phyloP scores from a whole-genome alignment of 179 eudicot genomes.

The Vitellaria paradoxa region DNA sequence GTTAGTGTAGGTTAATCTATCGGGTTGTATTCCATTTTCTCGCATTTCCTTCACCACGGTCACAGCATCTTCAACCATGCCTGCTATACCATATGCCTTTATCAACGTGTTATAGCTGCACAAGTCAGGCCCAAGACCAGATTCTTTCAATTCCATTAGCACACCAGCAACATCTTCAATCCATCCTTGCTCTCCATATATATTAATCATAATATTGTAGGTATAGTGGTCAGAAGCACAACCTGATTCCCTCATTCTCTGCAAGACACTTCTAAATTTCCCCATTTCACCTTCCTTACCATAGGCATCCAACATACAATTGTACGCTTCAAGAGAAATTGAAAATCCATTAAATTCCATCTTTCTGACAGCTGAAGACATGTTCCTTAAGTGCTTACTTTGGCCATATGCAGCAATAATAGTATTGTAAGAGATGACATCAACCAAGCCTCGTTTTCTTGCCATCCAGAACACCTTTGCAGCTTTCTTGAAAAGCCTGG shows the following conservation, averaged over 20 bases:
- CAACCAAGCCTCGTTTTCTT: slow-evolving; percentile 62
- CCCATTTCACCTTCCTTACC: slow-evolving; percentile 83
- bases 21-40: slow-evolving; percentile 69
- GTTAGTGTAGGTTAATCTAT: slow-evolving; percentile 63
- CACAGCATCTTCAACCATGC: slow-evolving; percentile 92
- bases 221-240: slow-evolving; percentile 66
- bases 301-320: slow-evolving; percentile 89
- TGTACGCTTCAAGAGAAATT: slow-evolving; percentile 91
- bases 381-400: slow-evolving; percentile 50
- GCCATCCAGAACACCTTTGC: slow-evolving; percentile 74
- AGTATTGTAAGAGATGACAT: slow-evolving; percentile 87
- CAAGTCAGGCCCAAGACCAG: slow-evolving; percentile 71
- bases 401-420: slow-evolving; percentile 81
- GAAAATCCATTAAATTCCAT: slow-evolving; percentile 89
- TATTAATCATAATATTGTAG: slow-evolving; percentile 79
- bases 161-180: slow-evolving; percentile 79
- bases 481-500: slow-evolving; percentile 71
- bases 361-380: slow-evolving; percentile 51
- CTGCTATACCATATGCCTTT: slow-evolving; percentile 97
- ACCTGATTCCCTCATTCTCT: slow-evolving; percentile 59
- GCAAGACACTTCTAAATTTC: slow-evolving; percentile 61
- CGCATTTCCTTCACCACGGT: slow-evolving; percentile 82
- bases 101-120: slow-evolving; percentile 91
- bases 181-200: slow-evolving; percentile 90
- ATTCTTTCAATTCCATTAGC: slow-evolving; percentile 63